Conservation (phyloP, 306 rosid species). For the Gleditsia sinensis region DNA sequence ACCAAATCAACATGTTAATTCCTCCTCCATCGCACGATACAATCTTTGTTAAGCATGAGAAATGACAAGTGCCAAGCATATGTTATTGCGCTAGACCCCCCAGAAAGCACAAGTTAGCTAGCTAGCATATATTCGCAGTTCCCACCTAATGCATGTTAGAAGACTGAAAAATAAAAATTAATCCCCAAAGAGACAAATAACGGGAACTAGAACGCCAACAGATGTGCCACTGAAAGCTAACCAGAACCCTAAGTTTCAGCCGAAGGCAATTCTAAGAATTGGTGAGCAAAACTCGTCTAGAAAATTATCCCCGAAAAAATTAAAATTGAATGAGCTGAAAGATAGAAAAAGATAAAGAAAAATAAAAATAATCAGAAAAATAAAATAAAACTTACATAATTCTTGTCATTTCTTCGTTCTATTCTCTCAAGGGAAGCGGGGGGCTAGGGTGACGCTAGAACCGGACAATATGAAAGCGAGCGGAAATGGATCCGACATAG, state of each 20-base stretch:
- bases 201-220: background rate
- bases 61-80: background rate
- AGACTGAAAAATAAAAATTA: background rate
- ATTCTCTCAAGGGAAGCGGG: background rate
- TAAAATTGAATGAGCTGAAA: background rate
- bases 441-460: background rate
- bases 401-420: background rate
- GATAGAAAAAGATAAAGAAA: background rate
- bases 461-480: background rate
- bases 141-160: background rate
- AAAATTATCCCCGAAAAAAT: background rate
- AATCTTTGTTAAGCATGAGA: too few species aligned
- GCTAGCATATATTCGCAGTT: background rate
- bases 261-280: background rate
- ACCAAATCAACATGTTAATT: too few species aligned
- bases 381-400: background rate
- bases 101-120: background rate
- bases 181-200: background rate
- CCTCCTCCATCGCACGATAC: too few species aligned
- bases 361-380: background rate
- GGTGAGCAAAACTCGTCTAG: background rate
- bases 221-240: background rate
- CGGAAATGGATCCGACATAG: too few species aligned
- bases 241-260: constrained; percentile 22
- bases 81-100: background rate